These are phyloP conservation scores for Ehretia macrophylla DNA, from an alignment of 257 asterid genomes.

Conservation along the genomic window DNA sequence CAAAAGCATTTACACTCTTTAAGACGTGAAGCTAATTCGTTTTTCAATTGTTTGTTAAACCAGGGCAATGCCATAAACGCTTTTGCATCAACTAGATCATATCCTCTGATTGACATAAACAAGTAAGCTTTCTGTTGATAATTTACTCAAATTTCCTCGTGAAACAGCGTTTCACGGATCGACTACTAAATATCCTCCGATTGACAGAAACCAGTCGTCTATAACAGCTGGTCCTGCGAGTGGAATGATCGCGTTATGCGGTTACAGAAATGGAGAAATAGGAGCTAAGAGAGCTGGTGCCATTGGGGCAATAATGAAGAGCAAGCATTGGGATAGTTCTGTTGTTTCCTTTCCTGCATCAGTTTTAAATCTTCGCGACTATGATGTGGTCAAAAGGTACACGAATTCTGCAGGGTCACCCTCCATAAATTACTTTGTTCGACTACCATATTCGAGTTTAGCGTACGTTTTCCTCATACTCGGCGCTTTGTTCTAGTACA, in stretches of 20 bases:
- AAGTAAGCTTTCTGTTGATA: background rate
- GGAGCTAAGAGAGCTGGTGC: background rate
- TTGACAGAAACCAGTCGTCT: background rate
- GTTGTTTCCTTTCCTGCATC: constrained; percentile 1
- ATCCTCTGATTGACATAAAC: background rate
- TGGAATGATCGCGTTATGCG: background rate
- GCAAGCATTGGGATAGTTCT: background rate
- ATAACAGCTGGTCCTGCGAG: background rate
- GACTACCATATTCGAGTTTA: no score
- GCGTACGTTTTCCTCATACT: no score
- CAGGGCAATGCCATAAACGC: background rate
- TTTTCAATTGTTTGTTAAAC: no score
- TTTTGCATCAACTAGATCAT: background rate
- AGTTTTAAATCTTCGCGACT: background rate
- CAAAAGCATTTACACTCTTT: no score
- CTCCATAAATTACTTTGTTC: background rate
- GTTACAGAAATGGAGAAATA: background rate
- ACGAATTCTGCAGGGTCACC: constrained; percentile 6
- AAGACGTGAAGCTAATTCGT: no score
- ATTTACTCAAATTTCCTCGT: background rate
- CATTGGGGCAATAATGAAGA: background rate
- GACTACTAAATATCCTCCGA: background rate
- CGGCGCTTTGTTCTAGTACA: background rate
- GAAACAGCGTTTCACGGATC: no score
- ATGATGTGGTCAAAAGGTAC: background rate